Base-by-base conservation (phyloP, 176 grass and related monocot species). In the Sorghum bicolor region DNA sequence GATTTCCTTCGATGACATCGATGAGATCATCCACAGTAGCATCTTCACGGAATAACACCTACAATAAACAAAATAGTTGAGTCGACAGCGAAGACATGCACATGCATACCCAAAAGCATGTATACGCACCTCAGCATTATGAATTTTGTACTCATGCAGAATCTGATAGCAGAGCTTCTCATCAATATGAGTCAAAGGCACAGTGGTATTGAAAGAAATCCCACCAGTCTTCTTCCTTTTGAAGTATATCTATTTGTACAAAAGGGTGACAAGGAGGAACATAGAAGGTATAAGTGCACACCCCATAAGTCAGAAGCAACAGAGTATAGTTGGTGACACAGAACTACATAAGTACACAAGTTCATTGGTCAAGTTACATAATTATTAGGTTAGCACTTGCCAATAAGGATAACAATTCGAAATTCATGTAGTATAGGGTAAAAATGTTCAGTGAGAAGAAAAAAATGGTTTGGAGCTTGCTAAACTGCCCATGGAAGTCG, bases 161-260 rank as follows among this genome's bases (percentile, higher is more conserved):
- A 96, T 99, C 86, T 99, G 96, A 79, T 99, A 96, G 83, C 96
- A 96, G 70, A 99, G 96, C 64, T 99, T 99, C 87, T 96, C 96
- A 78, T 99, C 96, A 78, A 99, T 87, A 94, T 96, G 93, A 53
- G 91, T 94, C 82, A 99, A 89, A 74, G 93, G 66, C 39, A 22
- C 30, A 0, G 89, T 99, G 66, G 91, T 96, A 78, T 99, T 99
- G 86, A 96, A 99, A 55, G 93, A 96, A 87, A 99, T 94, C 39
- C 96, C 96, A 40, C 96, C 96, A 57, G 96, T 96, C 85, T 99
- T 99, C 80, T 95, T 98, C 89, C 81, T 99, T 91, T 94, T 95
- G 80, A 99, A 99, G 88, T 99, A 99, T 90, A 96, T 96, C 96
- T 98, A 79, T 66, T 88, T 74, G 39, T 43, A 83, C 37, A 83